Evolutionary conservation across 2,329 filamentous ascomycete species (phyloP).

Genomic region (Penicillium janthinellum): DNA sequence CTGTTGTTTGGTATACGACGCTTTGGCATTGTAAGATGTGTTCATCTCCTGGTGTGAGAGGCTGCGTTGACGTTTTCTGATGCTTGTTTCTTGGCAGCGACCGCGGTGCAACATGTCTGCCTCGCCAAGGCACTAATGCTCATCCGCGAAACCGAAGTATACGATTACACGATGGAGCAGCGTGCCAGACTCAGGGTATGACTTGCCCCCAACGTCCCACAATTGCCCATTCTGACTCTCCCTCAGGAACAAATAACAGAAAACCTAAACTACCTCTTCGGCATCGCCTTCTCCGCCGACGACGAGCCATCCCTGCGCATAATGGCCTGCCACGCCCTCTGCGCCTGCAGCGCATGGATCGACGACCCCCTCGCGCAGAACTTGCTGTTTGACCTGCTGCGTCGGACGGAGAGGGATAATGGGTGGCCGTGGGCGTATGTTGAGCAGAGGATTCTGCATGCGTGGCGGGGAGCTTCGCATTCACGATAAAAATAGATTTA

Average conservation of each 20-base stretch:
- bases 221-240: background rate
- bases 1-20: constrained; percentile 37
- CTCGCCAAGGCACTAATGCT: constrained; percentile 36
- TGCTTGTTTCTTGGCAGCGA: constrained; percentile 23
- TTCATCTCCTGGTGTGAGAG: background rate
- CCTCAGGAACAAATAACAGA: constrained; percentile 28
- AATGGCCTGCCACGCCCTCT: constrained; percentile 38
- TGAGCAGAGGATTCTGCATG: constrained; percentile 22
- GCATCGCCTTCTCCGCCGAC: constrained; percentile 37
- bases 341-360: constrained; percentile 37
- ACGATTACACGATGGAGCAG: constrained; percentile 19
- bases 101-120: constrained; percentile 37
- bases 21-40: constrained; percentile 33
- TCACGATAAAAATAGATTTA: constrained; percentile 7
- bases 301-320: constrained; percentile 37
- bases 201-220: background rate
- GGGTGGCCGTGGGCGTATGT: constrained; percentile 28
- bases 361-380: constrained; percentile 28
- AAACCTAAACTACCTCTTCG: constrained; percentile 36
- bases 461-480: constrained; percentile 28
- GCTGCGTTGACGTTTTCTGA: background rate
- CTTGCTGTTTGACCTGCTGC: constrained; percentile 22
- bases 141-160: constrained; percentile 26
- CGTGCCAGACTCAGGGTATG: constrained; percentile 28
- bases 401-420: constrained; percentile 24